These are phyloP conservation scores for Monosporozyma siamensis DNA, from an alignment of 805 yeast species.

Conservation along the genomic window DNA sequence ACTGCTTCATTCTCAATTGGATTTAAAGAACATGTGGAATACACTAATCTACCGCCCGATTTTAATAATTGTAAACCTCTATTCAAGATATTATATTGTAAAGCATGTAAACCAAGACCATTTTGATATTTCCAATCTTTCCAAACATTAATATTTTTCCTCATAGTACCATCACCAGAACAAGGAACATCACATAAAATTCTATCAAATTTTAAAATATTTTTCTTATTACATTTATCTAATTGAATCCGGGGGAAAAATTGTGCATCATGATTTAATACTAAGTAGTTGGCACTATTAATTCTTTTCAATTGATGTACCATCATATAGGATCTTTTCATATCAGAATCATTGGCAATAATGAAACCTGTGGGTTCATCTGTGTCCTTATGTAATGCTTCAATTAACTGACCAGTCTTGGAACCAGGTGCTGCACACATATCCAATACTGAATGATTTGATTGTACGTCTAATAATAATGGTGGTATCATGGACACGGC, in stretches of 20 bases:
- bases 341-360: conserved; percentile 92
- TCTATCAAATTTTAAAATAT: conserved; percentile 74
- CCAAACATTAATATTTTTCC: conserved; percentile 95
- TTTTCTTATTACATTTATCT: conserved; percentile 15
- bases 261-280: conserved; percentile 96
- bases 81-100: conserved; percentile 79
- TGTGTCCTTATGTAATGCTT: conserved; percentile 66
- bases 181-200: conserved; percentile 97
- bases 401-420: conserved; percentile 91
- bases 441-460: conserved; percentile 85
- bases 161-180: conserved; percentile 97
- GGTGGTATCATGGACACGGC: conserved; percentile 99
- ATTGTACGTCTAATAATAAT: conserved; percentile 75
- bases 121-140: conserved; percentile 84
- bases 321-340: conserved; percentile 92
- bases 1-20: conserved; percentile 98
- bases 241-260: conserved; percentile 73
- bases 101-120: conserved; percentile 80
- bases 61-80: conserved; percentile 86
- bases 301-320: conserved; percentile 93
- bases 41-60: conserved; percentile 85
- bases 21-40: conserved; percentile 91
- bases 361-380: conserved; percentile 76
- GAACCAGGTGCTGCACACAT: conserved; percentile 99
- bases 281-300: conserved; percentile 84